Conservation (phyloP, 2,329 filamentous ascomycete species). For the Colletotrichum scovillei region DNA sequence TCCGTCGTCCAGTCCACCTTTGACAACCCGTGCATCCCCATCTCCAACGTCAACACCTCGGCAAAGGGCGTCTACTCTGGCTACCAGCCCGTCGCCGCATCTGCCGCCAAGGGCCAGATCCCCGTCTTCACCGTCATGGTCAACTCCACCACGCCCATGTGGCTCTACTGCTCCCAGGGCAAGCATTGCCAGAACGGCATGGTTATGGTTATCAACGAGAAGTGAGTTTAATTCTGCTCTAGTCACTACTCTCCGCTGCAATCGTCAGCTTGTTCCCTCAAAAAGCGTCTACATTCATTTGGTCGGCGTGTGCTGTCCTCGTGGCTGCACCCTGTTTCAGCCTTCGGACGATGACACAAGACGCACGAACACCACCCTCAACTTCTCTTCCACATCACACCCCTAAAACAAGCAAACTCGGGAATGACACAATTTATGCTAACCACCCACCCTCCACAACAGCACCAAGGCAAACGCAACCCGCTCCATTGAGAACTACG, state of each 20-base stretch:
- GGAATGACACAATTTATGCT: neutral
- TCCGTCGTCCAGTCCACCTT: slow-evolving; percentile 84
- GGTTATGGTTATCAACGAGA: slow-evolving; percentile 81
- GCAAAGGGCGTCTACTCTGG: slow-evolving; percentile 73
- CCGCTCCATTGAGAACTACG: slow-evolving; percentile 64
- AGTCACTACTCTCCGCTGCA: neutral
- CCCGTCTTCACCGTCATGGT: slow-evolving; percentile 79
- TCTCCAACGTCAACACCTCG: slow-evolving; percentile 62
- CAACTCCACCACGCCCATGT: slow-evolving; percentile 77
- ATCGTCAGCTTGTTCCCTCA: neutral
- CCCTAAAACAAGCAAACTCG: neutral
- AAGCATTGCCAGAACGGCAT: slow-evolving; percentile 82
- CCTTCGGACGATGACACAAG: slow-evolving; percentile 25
- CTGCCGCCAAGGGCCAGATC: slow-evolving; percentile 59
- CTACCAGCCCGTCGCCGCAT: slow-evolving; percentile 72
- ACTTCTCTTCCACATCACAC: no score
- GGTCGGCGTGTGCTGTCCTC: neutral
- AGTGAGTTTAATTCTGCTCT: slow-evolving; percentile 59
- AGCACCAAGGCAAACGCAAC: slow-evolving; percentile 63
- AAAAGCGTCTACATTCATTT: neutral
- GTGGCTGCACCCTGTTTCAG: slow-evolving; percentile 19
- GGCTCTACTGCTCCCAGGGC: slow-evolving; percentile 82
- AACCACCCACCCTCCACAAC: neutral
- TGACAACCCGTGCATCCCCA: slow-evolving; percentile 75
- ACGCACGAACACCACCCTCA: slow-evolving; percentile 9